These are phyloP conservation scores for Gossypium lobatum DNA, from an alignment of 441 rosid species.

Conservation along the genomic window DNA sequence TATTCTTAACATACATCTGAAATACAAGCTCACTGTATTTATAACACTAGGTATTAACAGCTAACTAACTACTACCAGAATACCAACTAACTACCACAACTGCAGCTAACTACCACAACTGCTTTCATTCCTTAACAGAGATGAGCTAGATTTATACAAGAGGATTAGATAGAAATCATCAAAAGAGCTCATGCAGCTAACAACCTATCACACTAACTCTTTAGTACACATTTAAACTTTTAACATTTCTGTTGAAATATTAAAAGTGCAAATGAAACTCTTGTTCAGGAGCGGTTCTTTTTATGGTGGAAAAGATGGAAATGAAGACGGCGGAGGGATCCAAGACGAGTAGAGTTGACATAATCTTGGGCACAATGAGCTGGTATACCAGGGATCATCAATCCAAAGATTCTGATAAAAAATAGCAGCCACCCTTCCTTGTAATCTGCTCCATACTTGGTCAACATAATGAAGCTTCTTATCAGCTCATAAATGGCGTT, in stretches of 20 bases:
- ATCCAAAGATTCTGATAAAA: constrained; percentile 30
- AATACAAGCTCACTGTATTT: too few relatives aligned
- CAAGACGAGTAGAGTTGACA: constrained; percentile 34
- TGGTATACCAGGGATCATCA: constrained; percentile 33
- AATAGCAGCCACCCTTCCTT: constrained; percentile 31
- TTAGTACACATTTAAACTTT: neutral
- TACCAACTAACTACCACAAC: too few relatives aligned
- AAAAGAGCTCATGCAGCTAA: too few relatives aligned
- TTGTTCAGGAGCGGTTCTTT: neutral
- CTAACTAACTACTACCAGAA: too few relatives aligned
- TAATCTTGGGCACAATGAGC: constrained; percentile 45
- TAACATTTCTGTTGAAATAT: neutral
- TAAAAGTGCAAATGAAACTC: neutral
- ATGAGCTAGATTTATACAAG: too few relatives aligned
- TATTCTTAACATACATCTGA: too few relatives aligned
- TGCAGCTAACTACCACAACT: too few relatives aligned
- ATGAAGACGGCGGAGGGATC: neutral
- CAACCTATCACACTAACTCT: too few relatives aligned
- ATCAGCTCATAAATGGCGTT: constrained; percentile 41
- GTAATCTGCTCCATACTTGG: constrained; percentile 29
- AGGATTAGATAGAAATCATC: too few relatives aligned
- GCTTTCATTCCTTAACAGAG: too few relatives aligned
- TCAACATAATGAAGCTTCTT: constrained; percentile 36
- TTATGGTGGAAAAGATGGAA: neutral
- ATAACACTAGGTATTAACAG: too few relatives aligned